phyloP scores from a whole-genome alignment of 441 rosid species.

The Adansonia rubrostipa region DNA sequence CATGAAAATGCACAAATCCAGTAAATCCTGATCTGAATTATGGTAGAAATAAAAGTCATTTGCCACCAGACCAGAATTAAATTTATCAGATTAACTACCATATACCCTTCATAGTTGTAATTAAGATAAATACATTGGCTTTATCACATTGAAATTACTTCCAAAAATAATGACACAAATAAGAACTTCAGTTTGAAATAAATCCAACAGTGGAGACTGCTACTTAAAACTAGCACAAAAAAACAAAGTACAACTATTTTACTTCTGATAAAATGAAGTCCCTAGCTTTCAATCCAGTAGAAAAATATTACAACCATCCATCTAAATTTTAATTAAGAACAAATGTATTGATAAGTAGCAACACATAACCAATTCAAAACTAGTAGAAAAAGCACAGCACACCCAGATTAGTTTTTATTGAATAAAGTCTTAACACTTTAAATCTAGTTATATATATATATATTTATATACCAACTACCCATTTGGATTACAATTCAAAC shows the following conservation, averaged over 20 bases:
- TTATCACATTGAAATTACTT: neutral
- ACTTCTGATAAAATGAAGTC: constrained; percentile 7
- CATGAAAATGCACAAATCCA: neutral
- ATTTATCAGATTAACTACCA: neutral
- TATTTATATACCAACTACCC: constrained; percentile 13
- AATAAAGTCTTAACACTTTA: neutral
- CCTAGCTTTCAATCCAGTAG: constrained; percentile 4
- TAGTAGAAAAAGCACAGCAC: neutral
- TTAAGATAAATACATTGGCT: neutral
- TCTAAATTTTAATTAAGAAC: constrained; percentile 21
- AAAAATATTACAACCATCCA: constrained; percentile 16
- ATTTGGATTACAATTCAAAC: constrained; percentile 12
- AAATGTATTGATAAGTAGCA: constrained; percentile 8
- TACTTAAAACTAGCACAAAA: neutral
- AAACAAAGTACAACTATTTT: neutral
- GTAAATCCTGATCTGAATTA: constrained; percentile 18
- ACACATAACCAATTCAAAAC: constrained; percentile 17
- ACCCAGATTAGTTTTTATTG: constrained; percentile 3
- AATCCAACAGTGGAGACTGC: neutral
- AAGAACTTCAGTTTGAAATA: neutral
- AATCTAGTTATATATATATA: neutral
- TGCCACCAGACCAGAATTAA: neutral
- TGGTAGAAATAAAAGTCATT: constrained; percentile 7
- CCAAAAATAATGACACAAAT: neutral
- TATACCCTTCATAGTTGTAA: neutral